Conservation (phyloP, 1,284 basidiomycete species). For the Hortiboletus rubellus region DNA sequence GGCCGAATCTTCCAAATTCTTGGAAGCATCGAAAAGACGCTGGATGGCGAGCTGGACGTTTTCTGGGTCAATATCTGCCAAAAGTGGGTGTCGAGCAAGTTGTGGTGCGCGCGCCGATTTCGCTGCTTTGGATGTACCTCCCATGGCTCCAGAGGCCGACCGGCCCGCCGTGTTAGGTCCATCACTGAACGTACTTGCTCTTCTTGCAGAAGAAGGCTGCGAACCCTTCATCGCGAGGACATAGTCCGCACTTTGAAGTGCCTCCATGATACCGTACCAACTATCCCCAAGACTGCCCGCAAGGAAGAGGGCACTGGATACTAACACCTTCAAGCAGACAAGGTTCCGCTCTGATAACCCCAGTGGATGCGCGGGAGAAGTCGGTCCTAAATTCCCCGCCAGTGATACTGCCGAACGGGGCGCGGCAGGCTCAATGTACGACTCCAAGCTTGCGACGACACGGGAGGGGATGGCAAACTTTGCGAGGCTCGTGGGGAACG, state of each 20-base stretch:
- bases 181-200: conserved; percentile 40
- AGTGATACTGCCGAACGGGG: conserved; percentile 62
- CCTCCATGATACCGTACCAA: conserved; percentile 91
- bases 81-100: conserved; percentile 52
- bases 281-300: conserved; percentile 82
- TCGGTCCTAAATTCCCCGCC: conserved; percentile 70
- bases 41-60: conserved; percentile 73
- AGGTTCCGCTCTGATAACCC: conserved; percentile 87
- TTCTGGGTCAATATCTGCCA: conserved; percentile 77
- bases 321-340: conserved; percentile 83
- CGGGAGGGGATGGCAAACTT: conserved; percentile 87
- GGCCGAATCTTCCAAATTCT: conserved; percentile 78
- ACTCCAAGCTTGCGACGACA: conserved; percentile 82
- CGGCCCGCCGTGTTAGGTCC: conserved; percentile 36
- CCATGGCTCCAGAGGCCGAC: conserved; percentile 37
- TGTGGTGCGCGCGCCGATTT: conserved; percentile 20
- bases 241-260: conserved; percentile 90
- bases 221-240: conserved; percentile 68
- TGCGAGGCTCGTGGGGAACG: conserved; percentile 84
- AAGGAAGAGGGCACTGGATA: conserved; percentile 79
- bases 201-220: conserved; percentile 28
- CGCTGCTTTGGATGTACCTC: conserved; percentile 21
- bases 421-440: conserved; percentile 65
- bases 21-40: conserved; percentile 80
- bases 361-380: conserved; percentile 56